phyloP scores from a whole-genome alignment of 2,329 filamentous ascomycete genomes.

The Xylaria sp. region DNA sequence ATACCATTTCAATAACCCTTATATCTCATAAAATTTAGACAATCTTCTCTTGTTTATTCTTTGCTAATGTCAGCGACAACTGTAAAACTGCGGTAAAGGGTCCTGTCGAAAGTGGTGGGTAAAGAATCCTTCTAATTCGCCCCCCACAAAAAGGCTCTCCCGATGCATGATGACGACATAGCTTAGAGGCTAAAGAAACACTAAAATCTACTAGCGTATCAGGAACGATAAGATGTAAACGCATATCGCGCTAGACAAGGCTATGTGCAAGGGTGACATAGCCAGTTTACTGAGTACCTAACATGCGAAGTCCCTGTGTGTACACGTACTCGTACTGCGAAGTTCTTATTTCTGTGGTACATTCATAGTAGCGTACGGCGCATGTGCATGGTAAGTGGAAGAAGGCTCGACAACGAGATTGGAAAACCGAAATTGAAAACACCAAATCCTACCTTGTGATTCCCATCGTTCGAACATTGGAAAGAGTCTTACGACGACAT shows the following conservation, averaged over 20 bases:
- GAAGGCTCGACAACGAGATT: background rate
- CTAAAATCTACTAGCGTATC: constrained; percentile 16
- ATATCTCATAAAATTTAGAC: background rate
- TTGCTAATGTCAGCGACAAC: too few species aligned
- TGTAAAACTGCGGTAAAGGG: too few species aligned
- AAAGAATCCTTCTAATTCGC: too few species aligned
- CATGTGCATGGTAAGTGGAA: too few species aligned
- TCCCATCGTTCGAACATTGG: background rate
- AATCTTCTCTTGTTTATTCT: background rate
- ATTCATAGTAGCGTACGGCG: too few species aligned
- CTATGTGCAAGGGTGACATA: background rate
- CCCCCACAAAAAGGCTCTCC: background rate
- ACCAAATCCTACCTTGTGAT: background rate
- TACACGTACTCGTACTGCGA: background rate
- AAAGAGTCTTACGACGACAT: too few species aligned
- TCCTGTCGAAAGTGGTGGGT: too few species aligned
- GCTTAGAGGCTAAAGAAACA: constrained; percentile 3
- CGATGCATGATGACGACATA: constrained; percentile 31
- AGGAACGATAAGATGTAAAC: background rate
- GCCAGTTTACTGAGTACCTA: too few species aligned
- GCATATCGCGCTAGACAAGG: constrained; percentile 8
- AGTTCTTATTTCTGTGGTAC: background rate
- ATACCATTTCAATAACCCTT: background rate
- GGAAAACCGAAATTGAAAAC: background rate
- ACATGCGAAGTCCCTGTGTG: background rate